Evolutionary conservation across 2,329 filamentous ascomycete species (phyloP), one percentile per base, ranked within the genome.

Genomic region (Nemania sp.): DNA sequence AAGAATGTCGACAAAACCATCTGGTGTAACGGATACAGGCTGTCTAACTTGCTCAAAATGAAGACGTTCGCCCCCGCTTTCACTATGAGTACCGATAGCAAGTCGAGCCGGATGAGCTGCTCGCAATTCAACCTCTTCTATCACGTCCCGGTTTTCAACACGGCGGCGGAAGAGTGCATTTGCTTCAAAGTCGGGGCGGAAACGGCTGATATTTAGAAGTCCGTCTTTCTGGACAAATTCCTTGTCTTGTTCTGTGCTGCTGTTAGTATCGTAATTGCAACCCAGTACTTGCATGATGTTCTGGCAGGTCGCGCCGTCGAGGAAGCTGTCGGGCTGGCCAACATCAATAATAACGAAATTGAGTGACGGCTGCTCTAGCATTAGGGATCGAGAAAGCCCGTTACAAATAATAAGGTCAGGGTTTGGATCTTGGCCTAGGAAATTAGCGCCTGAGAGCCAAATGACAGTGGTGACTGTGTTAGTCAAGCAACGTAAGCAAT

Each of bases 181-280:
- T 2, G 74, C 29, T 0, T 43, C 27, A 0, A 18, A 2, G 26
- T 75, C 73, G 1, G 75, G 74, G 1, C 26, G 47, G 24, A 70
- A 77, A 1, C 76, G 69, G 38, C 75, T 77, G 49, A 76, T 55
- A 49, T 73, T 43, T 1, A 74, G 43, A 7, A 72, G 38, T 10
- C 55, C 63, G 18, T 67, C 27, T 0, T 4, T 5, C 1, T 62
- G 26, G 0, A 73, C 52, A 47, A 70, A 74, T 45, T 75, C 72
- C 6, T 53, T 58, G 41, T 74, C 73, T n/a, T n/a, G n/a, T n/a
- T n/a, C n/a, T n/a, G n/a, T n/a, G n/a, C n/a, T n/a, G n/a, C n/a
- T n/a, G n/a, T 71, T 67, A 15, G 20, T 54, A 1, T 67, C 62
- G 24, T 70, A 22, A 2, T 4, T 3, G 20, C 60, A 11, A 1